Conservation (phyloP, 2,329 filamentous ascomycete genomes). For the Hypoxylon sp. region DNA sequence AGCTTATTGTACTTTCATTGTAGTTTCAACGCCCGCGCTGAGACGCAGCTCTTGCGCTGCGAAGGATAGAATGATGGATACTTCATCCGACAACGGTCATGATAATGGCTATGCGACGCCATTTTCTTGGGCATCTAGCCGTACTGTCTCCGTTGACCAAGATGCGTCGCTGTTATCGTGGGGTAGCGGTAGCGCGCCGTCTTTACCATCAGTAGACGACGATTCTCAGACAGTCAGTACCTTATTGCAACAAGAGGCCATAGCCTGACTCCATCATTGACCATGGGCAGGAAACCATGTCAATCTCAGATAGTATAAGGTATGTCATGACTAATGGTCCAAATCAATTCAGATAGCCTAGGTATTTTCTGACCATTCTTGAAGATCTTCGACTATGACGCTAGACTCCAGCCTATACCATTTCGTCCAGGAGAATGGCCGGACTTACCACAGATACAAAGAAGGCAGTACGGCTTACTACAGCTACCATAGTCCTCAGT, state of each 20-base stretch:
- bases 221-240: constrained; percentile 41
- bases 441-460: constrained; percentile 52
- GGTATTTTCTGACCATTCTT: constrained; percentile 12
- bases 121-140: constrained; percentile 29
- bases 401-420: constrained; percentile 48
- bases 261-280: constrained; percentile 12
- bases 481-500: neutral
- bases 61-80: constrained; percentile 27
- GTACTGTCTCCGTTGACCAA: constrained; percentile 30
- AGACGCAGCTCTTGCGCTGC: constrained; percentile 10
- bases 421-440: constrained; percentile 50
- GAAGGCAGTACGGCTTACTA: constrained; percentile 49
- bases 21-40: constrained; percentile 5
- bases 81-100: constrained; percentile 1
- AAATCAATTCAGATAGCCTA: neutral
- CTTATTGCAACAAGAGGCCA: neutral
- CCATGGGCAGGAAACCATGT: constrained; percentile 26
- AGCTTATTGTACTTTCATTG: neutral
- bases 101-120: constrained; percentile 15
- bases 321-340: constrained; percentile 6
- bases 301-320: constrained; percentile 33
- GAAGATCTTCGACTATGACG: constrained; percentile 51
- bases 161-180: constrained; percentile 42
- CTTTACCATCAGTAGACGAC: constrained; percentile 47
- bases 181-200: constrained; percentile 46